Conservation (phyloP, 306 rosid genomes). For the Medicago arabica region DNA sequence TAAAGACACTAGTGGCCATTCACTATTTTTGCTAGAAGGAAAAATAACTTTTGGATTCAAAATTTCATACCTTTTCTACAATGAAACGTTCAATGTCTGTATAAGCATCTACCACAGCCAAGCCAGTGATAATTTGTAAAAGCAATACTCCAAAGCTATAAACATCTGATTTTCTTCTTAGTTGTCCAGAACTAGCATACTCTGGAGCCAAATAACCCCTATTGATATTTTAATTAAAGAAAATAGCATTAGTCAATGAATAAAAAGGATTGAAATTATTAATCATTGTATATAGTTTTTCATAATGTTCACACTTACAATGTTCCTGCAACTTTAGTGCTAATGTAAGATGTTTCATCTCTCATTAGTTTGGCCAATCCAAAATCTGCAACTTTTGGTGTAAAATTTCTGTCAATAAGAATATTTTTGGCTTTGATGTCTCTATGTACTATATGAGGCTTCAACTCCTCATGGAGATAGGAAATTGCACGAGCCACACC, state of each 20-base stretch:
- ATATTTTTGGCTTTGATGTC: conserved; percentile 89
- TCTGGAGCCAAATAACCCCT: conserved; percentile 99
- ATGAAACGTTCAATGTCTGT: conserved; percentile 69
- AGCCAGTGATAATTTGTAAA: conserved; percentile 76
- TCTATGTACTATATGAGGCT: conserved; percentile 81
- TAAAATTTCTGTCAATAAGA: conserved; percentile 72
- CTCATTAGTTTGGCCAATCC: conserved; percentile 75
- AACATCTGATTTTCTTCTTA: conserved; percentile 89
- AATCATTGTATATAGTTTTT: neutral
- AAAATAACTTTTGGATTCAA: neutral
- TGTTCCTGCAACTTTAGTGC: conserved; percentile 97
- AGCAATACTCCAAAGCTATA: conserved; percentile 88
- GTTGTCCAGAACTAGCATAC: conserved; percentile 79
- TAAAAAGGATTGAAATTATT: conserved; percentile 1
- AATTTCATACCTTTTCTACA: conserved; percentile 77
- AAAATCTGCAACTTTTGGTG: conserved; percentile 79
- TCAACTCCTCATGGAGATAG: conserved; percentile 76
- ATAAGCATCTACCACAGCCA: conserved; percentile 60
- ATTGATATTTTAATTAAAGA: neutral
- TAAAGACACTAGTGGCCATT: neutral
- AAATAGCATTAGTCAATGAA: conserved; percentile 27
- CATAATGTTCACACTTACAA: conserved; percentile 58
- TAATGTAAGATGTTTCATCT: conserved; percentile 72
- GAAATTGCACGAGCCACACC: conserved; percentile 85
- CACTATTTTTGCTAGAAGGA: neutral